Base-by-base conservation (phyloP, 805 yeast species). In the Zygosaccharomyces bailii region DNA sequence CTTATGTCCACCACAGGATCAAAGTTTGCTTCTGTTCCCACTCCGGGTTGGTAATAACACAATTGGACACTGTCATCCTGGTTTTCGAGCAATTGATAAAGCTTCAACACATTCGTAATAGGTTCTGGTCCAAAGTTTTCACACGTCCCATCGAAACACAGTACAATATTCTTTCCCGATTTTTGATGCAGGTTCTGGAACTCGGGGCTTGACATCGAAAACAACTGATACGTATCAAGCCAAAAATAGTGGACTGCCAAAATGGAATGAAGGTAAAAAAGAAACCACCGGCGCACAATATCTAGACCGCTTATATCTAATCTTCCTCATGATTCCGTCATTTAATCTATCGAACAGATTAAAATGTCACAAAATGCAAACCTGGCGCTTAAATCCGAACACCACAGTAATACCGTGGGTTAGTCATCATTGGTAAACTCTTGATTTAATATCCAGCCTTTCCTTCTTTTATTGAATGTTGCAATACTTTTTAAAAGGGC, bases 401-500 rank as follows among this genome's bases (percentile, higher is more conserved):
- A 46, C 37, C 41, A n/a, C 30, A 9, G 14, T 8, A 20, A 17
- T 17, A 21, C 11, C 11, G 30, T 4, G 4, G 19, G n/a, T n/a
- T 13, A n/a, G 27, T 13, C 25, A 16, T 9, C 33, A 24, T 33
- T 43, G 43, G 54, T 62, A 50, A 73, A 78, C 48, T 80, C 88
- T 1, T 70, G 71, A 51, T 80, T 79, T 25, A 87, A 65, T 1
- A 57, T 59, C 96, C 96, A 87, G 0, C 82, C 84, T 43, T 75
- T 74, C 31, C 62, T 65, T 1, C 45, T 54, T n/a, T 67, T 63
- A 50, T 82, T 78, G 89, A 95, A 89, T 1, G 56, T 63, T 2
- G 93, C 85, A 16, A 86, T 76, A 32, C 78, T 73, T 37, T 78
- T 75, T 42, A 89, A 62, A 75, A 89, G 73, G 0, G 87, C 80